Evolutionary conservation across 495 filamentous ascomycete genomes (phyloP).

Genomic region (Usnea hakonensis): DNA sequence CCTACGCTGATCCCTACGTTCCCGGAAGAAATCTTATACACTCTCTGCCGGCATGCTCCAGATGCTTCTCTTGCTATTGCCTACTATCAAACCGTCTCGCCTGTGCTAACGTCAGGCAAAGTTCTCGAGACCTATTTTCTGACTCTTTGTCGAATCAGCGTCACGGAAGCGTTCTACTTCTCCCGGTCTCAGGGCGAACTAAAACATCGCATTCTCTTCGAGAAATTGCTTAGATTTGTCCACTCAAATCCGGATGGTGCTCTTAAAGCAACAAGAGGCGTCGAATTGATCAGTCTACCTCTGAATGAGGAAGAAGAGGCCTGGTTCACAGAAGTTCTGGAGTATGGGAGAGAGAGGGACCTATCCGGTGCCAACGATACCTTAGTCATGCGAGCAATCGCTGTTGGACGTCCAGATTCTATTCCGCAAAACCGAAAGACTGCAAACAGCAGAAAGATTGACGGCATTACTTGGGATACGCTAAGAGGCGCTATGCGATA

Average conservation of each 20-base stretch:
- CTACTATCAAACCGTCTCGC: slow-evolving; percentile 66
- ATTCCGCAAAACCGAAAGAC: neutral
- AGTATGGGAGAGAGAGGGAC: slow-evolving; percentile 52
- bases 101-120: slow-evolving; percentile 50
- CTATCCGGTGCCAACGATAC: slow-evolving; percentile 58
- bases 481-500: slow-evolving; percentile 13
- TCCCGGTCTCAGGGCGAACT: slow-evolving; percentile 54
- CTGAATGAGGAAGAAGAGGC: slow-evolving; percentile 58
- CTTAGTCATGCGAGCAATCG: slow-evolving; percentile 58
- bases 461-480: slow-evolving; percentile 46
- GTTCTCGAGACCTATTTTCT: slow-evolving; percentile 57
- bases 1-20: slow-evolving; percentile 72
- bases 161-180: slow-evolving; percentile 69
- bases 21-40: slow-evolving; percentile 67
- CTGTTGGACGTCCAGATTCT: slow-evolving; percentile 33
- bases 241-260: slow-evolving; percentile 41
- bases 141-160: slow-evolving; percentile 56
- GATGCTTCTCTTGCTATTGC: slow-evolving; percentile 62
- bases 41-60: slow-evolving; percentile 54
- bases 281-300: slow-evolving; percentile 64
- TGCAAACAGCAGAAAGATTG: slow-evolving; percentile 41
- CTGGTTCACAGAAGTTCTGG: slow-evolving; percentile 62
- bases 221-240: slow-evolving; percentile 57
- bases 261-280: slow-evolving; percentile 45
- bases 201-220: slow-evolving; percentile 54